Evolutionary conservation across 2,329 filamentous ascomycete genomes (phyloP).

Genomic region (Diatrype stigma): DNA sequence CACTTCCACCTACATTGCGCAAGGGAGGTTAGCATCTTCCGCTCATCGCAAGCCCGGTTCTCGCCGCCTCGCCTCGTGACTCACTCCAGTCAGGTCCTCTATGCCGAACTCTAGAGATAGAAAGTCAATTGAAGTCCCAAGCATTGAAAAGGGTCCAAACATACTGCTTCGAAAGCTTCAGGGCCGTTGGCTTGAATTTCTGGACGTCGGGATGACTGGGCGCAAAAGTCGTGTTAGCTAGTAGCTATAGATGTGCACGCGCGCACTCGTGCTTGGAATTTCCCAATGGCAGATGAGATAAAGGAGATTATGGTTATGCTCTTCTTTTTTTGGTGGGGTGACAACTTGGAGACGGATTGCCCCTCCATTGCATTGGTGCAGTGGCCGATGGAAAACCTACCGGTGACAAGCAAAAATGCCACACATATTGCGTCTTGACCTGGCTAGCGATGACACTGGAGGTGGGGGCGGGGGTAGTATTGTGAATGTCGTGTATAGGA

Average conservation of each 20-base stretch:
- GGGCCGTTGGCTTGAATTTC: constrained; percentile 92
- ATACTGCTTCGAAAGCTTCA: constrained; percentile 92
- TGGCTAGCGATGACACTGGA: constrained; percentile 2
- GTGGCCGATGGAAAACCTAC: constrained; percentile 49
- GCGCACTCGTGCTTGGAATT: constrained; percentile 4
- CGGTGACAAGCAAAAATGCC: constrained; percentile 94
- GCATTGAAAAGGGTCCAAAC: constrained; percentile 31
- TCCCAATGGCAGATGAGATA: constrained; percentile 14
- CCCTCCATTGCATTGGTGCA: constrained; percentile 31
- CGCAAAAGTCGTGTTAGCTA: constrained; percentile 18
- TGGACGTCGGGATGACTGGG: constrained; percentile 83
- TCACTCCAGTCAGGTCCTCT: constrained; percentile 98
- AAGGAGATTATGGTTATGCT: constrained; percentile 5
- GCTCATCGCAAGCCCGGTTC: neutral
- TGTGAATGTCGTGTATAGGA: too few relatives aligned
- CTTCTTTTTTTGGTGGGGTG: constrained; percentile 17
- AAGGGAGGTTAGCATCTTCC: constrained; percentile 19
- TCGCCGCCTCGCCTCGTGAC: constrained; percentile 35
- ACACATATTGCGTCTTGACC: constrained; percentile 66
- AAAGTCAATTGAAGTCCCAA: constrained; percentile 34
- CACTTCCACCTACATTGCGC: constrained; percentile 67
- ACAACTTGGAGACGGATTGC: constrained; percentile 30
- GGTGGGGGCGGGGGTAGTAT: too few relatives aligned
- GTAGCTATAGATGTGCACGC: too few relatives aligned
- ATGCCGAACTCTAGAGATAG: constrained; percentile 71